Evolutionary conservation across 805 yeast genomes (phyloP).

Genomic region (Saturnispora silvae): DNA sequence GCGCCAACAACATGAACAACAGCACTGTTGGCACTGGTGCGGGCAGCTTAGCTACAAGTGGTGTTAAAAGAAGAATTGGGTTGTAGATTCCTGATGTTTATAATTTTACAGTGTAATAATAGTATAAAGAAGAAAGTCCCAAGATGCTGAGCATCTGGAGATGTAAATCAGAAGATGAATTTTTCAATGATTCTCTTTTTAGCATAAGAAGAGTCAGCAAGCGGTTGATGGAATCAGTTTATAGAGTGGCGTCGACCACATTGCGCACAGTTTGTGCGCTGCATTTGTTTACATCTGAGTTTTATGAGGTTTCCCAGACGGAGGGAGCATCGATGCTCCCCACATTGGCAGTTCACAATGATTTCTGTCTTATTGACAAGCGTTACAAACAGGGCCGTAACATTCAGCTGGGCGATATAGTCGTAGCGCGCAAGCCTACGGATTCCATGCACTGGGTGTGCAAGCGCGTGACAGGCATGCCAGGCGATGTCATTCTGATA

Average conservation of each 20-base stretch:
- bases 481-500: slow-evolving; percentile 74
- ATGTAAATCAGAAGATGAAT: no score
- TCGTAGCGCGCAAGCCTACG: slow-evolving; percentile 84
- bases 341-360: slow-evolving; percentile 62
- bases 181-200: no score
- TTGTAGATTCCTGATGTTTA: no score
- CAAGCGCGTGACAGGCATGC: slow-evolving; percentile 91
- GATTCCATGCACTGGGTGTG: slow-evolving; percentile 81
- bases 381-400: slow-evolving; percentile 50
- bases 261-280: slow-evolving; percentile 50
- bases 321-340: slow-evolving; percentile 95
- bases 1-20: no score
- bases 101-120: no score
- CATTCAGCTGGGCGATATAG: slow-evolving; percentile 73
- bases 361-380: slow-evolving; percentile 71
- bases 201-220: no score
- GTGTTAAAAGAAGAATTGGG: slow-evolving; percentile 6
- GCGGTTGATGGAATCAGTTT: background rate
- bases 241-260: slow-evolving; percentile 28
- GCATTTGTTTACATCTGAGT: slow-evolving; percentile 37
- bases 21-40: background rate
- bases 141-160: no score
- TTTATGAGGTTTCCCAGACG: slow-evolving; percentile 39
- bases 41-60: background rate
- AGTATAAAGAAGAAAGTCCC: no score